Evolutionary conservation across 495 filamentous ascomycete species (phyloP).

Genomic region (Cercophora scortea): DNA sequence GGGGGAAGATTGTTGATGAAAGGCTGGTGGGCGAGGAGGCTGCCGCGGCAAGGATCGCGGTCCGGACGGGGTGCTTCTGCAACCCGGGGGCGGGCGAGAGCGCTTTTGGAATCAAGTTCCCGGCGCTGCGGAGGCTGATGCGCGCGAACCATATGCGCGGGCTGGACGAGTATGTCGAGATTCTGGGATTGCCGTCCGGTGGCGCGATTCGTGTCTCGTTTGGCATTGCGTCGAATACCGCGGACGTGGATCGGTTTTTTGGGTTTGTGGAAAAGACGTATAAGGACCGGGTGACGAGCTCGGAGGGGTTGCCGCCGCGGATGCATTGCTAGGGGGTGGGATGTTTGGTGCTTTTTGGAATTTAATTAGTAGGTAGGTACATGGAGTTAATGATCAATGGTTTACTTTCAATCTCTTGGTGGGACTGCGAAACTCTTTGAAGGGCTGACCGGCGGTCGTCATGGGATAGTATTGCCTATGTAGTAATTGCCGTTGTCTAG

Average conservation of each 20-base stretch:
- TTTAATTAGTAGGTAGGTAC: too few species aligned
- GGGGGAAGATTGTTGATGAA: constrained; percentile 45
- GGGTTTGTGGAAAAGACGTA: constrained; percentile 22
- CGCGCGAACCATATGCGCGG: not conserved
- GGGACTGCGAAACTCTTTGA: too few species aligned
- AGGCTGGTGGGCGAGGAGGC: constrained; percentile 37
- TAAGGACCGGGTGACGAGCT: constrained; percentile 40
- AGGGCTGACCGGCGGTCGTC: too few species aligned
- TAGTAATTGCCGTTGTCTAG: too few species aligned
- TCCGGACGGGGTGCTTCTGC: constrained; percentile 55
- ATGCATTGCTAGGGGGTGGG: too few species aligned
- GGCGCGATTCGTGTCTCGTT: constrained; percentile 26
- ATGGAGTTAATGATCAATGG: too few species aligned
- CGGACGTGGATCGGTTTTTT: constrained; percentile 23
- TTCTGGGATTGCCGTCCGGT: constrained; percentile 12
- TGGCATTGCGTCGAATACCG: constrained; percentile 19
- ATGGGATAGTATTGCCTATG: too few species aligned
- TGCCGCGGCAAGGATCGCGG: constrained; percentile 35
- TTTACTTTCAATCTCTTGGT: too few species aligned
- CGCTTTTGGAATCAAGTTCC: constrained; percentile 9
- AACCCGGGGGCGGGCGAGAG: constrained; percentile 47
- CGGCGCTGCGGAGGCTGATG: constrained; percentile 4
- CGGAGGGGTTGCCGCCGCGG: too few species aligned
- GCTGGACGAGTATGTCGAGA: constrained; percentile 12
- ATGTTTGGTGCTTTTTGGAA: too few species aligned